phyloP scores from a whole-genome alignment of 257 asterid species.

The Buddleja alternifolia region DNA sequence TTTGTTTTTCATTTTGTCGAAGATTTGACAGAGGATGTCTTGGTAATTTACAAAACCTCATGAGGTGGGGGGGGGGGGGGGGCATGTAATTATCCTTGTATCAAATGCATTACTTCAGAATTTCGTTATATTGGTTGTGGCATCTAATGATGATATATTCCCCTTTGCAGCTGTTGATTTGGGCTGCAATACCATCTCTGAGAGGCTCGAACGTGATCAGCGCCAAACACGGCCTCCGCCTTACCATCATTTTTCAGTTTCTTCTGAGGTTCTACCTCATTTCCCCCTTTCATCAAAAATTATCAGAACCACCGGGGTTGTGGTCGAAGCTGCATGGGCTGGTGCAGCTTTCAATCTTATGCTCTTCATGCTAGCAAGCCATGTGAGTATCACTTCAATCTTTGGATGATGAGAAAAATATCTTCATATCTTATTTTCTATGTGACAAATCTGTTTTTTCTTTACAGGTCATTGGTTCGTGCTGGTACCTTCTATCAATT shows the following conservation, averaged over 20 bases:
- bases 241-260: conserved; percentile 56
- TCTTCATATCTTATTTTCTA: neutral
- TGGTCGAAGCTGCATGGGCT: conserved; percentile 80
- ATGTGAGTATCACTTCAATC: conserved; percentile 42
- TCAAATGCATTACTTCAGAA: no score
- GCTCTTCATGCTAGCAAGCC: conserved; percentile 78
- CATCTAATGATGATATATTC: conserved; percentile 15
- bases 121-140: no score
- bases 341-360: conserved; percentile 79
- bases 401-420: neutral
- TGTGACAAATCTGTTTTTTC: no score
- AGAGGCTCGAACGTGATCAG: conserved; percentile 55
- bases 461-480: conserved; percentile 63
- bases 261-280: conserved; percentile 49
- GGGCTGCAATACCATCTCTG: conserved; percentile 58
- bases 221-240: conserved; percentile 54
- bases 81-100: no score
- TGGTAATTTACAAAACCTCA: no score
- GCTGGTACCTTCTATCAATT: conserved; percentile 71
- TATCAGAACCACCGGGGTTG: conserved; percentile 61
- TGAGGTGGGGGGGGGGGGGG: no score
- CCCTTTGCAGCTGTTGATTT: conserved; percentile 52
- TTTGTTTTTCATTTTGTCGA: no score
- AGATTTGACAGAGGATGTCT: no score
- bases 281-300: conserved; percentile 71